Percentiles rank a stretch among this genome's conserved stretches.
These are phyloP conservation scores for Grammothele lineata DNA, from an alignment of 768 basidiomycete genomes.

Conservation along the genomic window DNA sequence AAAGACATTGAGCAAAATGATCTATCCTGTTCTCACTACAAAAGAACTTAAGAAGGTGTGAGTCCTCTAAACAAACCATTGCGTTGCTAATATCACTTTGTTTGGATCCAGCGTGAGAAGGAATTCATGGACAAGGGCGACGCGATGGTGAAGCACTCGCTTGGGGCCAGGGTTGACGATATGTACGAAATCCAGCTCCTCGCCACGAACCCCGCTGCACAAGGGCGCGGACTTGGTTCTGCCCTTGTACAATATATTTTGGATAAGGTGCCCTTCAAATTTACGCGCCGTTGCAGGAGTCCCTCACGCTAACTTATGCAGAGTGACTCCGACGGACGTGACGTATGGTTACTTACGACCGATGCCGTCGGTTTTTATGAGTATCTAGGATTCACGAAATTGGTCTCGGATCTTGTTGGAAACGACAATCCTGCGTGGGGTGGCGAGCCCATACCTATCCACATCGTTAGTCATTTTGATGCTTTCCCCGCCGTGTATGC, in stretches of 20 bases:
- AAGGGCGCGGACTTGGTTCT: constrained; percentile 15
- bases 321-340: constrained; percentile 12
- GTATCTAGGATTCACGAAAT: constrained; percentile 9
- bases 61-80: no score
- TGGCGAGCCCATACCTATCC: neutral
- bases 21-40: no score
- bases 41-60: no score
- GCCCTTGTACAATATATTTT: constrained; percentile 8
- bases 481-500: no score
- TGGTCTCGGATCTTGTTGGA: constrained; percentile 1
- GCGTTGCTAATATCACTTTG: no score
- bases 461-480: neutral
- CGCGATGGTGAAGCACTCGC: neutral
- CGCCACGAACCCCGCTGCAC: constrained; percentile 6
- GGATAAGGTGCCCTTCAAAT: neutral
- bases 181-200: constrained; percentile 15
- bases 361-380: constrained; percentile 16
- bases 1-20: no score
- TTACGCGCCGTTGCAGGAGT: neutral
- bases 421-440: constrained; percentile 15
- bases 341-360: constrained; percentile 9
- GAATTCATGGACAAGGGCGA: neutral
- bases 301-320: neutral
- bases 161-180: neutral
- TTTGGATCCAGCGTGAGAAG: neutral